Conservation (phyloP, 257 asterid genomes). For the Parsonsia alboflavescens region DNA sequence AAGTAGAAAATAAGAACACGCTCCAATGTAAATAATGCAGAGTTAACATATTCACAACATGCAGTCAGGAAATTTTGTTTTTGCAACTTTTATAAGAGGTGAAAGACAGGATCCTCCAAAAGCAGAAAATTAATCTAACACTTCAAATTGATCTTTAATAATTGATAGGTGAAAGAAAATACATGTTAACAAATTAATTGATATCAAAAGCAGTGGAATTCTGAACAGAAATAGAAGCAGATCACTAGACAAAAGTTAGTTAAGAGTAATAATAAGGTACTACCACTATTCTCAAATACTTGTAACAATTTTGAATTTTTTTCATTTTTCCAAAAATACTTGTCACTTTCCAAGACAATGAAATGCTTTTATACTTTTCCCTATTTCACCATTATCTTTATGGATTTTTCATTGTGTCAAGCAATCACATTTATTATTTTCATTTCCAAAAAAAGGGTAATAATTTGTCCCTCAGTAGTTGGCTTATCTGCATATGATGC, state of each 20-base stretch:
- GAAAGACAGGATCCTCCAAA: neutral
- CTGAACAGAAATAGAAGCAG: neutral
- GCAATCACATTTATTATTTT: neutral
- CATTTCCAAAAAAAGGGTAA: neutral
- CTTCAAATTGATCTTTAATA: neutral
- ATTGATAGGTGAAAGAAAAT: neutral
- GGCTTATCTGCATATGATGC: neutral
- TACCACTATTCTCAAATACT: neutral
- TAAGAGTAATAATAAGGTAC: neutral
- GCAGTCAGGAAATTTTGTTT: neutral
- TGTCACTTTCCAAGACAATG: neutral
- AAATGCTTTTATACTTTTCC: neutral
- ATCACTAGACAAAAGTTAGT: neutral
- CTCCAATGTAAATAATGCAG: neutral
- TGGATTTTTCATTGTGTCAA: neutral
- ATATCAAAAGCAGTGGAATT: neutral
- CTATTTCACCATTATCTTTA: neutral
- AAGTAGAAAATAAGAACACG: neutral
- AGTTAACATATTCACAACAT: neutral
- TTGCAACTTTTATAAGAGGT: neutral
- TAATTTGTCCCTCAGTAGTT: neutral
- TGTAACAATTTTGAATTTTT: neutral
- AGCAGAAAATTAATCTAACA: neutral
- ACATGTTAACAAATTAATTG: neutral
- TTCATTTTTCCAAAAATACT: neutral